These are phyloP conservation scores for Dimargaris verticillata DNA, from an alignment of 192 early-diverging fungal genomes.

Conservation along the genomic window DNA sequence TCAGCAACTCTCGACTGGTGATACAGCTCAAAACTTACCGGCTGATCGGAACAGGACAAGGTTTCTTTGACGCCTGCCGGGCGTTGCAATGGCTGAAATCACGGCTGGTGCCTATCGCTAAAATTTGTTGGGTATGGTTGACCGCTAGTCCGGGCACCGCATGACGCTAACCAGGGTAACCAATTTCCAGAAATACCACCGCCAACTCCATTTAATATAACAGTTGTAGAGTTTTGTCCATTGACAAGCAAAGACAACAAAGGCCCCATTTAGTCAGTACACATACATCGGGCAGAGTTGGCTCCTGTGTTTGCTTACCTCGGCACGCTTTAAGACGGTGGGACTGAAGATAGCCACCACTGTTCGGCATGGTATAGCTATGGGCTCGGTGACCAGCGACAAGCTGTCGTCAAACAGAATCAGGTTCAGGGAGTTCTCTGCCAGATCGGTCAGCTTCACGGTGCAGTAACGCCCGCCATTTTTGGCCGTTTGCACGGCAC, in stretches of 20 bases:
- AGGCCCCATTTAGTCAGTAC: no score
- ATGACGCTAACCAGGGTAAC: not conserved
- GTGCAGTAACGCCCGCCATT: not conserved
- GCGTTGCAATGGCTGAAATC: not conserved
- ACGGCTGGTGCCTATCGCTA: not conserved
- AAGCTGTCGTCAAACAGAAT: not conserved
- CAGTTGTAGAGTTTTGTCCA: no score
- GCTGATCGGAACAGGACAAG: slow-evolving; percentile 1
- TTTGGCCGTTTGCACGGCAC: not conserved
- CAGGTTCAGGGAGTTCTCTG: not conserved
- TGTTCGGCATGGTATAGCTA: not conserved
- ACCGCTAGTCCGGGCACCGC: not conserved
- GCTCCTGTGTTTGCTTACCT: not conserved
- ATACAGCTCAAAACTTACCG: no score
- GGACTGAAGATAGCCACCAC: not conserved
- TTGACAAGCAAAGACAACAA: no score
- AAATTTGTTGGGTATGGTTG: not conserved
- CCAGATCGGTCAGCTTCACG: slow-evolving; percentile 1
- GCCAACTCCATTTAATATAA: no score
- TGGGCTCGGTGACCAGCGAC: not conserved
- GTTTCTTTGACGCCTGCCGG: not conserved
- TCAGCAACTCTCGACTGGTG: no score
- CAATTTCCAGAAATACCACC: no score
- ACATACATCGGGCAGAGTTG: no score
- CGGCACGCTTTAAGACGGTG: not conserved